Base-by-base conservation (phyloP, 371 early-diverging fungal species). In the Apophysomyces trapeziformis region DNA sequence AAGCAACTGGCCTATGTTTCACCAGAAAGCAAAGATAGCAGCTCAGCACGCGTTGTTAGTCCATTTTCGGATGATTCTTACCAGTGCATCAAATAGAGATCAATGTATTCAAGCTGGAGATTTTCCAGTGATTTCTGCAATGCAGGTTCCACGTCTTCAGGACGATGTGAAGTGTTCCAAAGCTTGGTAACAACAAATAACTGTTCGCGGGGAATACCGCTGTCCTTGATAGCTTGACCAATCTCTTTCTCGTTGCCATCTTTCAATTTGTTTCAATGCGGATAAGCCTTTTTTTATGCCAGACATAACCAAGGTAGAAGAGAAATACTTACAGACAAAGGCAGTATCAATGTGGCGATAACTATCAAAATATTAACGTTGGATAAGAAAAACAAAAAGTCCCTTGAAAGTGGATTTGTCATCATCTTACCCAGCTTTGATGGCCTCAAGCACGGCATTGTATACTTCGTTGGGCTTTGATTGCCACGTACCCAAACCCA, bases 101-200 rank as follows among this genome's bases (percentile, higher is more conserved):
- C 93, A 11, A 93, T 45, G 61, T 93, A 93, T 6, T 86, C 82
- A n/a, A 85, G 66, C 54, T 79, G 78, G 65, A 92, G 78, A 45
- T 87, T 79, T 14, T 63, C 38, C 45, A 92, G 72, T 9, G 90
- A 86, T 5, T 65, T 43, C 36, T 76, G 71, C n/a, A 87, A 36
- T n/a, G 75, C 86, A 38, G 79, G 66, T 7, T 72, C 63, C 11
- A 88, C 85, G 36, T 76, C 44, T 0, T 79, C 78, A 46, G 85
- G 83, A 11, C 74, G 68, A 66, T 87, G 88, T 50, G 70, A 64
- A 5, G 77, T 84, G 63, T 88, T 89, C 90, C 89, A 89, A 62
- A 78, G 58, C 38, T 77, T 87, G 26, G 92, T 92, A 54, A 95
- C 95, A 59, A 96, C 74, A 72, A 95, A 97, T 35, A 97, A 66